Evolutionary conservation across 257 asterid genomes (phyloP).

Genomic region (Echium plantagineum): DNA sequence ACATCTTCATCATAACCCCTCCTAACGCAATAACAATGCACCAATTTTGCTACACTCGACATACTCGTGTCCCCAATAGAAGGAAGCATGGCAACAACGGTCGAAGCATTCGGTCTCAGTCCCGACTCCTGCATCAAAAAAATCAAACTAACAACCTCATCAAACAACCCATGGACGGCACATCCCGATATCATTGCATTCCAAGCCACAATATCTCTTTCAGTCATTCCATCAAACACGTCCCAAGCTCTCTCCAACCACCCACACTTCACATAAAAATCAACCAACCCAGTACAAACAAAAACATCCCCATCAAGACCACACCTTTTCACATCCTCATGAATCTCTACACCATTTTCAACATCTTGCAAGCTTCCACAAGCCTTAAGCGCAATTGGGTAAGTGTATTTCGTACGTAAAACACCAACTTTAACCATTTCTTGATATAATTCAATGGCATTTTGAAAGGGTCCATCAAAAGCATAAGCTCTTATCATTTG

Average conservation of each 20-base stretch:
- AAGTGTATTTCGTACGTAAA: conserved; percentile 61
- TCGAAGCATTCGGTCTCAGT: conserved; percentile 50
- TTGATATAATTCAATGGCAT: conserved; percentile 46
- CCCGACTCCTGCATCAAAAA: conserved; percentile 45
- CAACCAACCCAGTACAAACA: conserved; percentile 70
- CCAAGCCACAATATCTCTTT: conserved; percentile 77
- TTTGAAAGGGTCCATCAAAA: conserved; percentile 64
- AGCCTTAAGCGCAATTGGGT: conserved; percentile 84
- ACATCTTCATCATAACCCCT: conserved; percentile 41
- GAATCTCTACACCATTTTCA: conserved; percentile 45
- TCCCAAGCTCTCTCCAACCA: conserved; percentile 41
- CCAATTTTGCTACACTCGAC: conserved; percentile 46
- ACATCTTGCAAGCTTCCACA: conserved; percentile 63
- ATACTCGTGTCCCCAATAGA: conserved; percentile 39
- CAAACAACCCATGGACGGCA: conserved; percentile 43
- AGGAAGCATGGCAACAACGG: conserved; percentile 58
- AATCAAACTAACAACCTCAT: conserved; percentile 37
- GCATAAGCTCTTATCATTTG: conserved; percentile 73
- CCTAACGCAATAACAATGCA: conserved; percentile 62
- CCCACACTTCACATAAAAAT: conserved; percentile 71
- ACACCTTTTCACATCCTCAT: conserved; percentile 30
- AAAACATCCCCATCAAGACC: conserved; percentile 48
- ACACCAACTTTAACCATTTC: conserved; percentile 58
- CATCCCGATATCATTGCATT: conserved; percentile 72
- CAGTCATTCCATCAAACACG: conserved; percentile 52